phyloP scores from a whole-genome alignment of 2,329 filamentous ascomycete species.

The Trichoderma polysporum region DNA sequence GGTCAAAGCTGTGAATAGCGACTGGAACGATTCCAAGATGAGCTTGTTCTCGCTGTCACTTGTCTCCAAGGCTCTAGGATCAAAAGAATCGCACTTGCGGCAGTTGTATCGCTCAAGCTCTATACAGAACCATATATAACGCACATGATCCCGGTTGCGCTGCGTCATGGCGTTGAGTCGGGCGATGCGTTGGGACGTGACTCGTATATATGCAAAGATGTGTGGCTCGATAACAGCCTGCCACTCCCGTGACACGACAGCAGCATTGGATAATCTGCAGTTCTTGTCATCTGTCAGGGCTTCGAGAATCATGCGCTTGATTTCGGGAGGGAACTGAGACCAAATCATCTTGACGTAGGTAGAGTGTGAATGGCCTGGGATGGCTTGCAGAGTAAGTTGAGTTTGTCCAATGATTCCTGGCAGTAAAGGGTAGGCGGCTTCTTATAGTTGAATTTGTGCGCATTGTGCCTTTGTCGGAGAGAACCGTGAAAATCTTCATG shows the following conservation, averaged over 20 bases:
- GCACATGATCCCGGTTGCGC: constrained; percentile 27
- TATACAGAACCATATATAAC: constrained; percentile 33
- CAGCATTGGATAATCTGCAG: constrained; percentile 1
- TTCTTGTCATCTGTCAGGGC: constrained; percentile 3
- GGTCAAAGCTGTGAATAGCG: constrained; percentile 34
- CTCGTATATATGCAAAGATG: constrained; percentile 30
- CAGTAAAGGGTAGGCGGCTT: not conserved
- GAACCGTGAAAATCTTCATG: not conserved
- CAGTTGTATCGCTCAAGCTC: constrained; percentile 32
- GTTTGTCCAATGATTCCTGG: not conserved
- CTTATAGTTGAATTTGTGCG: not conserved
- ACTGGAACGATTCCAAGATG: constrained; percentile 32
- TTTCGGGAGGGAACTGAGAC: constrained; percentile 1
- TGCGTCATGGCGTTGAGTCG: constrained; percentile 25
- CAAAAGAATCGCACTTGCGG: constrained; percentile 19
- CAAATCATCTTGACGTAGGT: constrained; percentile 8
- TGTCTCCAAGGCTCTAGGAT: constrained; percentile 24
- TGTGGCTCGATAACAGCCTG: constrained; percentile 28
- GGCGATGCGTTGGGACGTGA: constrained; percentile 27
- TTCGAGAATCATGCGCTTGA: not conserved
- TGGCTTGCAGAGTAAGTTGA: not conserved
- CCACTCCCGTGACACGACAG: constrained; percentile 25
- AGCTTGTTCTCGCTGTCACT: constrained; percentile 27
- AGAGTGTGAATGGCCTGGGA: not conserved
- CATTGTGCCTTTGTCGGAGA: not conserved